Percentiles rank a stretch among this genome's conserved stretches.
Conservation (phyloP, 495 filamentous ascomycete genomes). For the Bombardia bombarda region DNA sequence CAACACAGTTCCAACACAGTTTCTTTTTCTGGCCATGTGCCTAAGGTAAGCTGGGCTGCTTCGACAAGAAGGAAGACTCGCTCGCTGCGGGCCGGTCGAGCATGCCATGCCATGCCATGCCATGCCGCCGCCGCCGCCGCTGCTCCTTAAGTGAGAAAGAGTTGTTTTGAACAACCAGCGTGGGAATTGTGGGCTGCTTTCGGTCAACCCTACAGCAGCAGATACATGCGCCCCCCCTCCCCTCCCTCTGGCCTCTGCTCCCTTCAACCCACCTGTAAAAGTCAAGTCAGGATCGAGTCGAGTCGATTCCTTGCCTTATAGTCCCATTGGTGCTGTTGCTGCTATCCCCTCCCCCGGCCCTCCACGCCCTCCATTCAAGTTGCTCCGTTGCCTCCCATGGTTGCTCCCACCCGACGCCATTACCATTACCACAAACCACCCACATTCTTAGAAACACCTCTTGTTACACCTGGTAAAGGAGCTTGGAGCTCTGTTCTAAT, state of each 20-base stretch:
- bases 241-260: too few species aligned
- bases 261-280: background rate
- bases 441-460: slow-evolving; percentile 38
- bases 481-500: slow-evolving; percentile 24
- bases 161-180: too few species aligned
- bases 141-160: too few species aligned
- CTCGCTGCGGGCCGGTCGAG: too few species aligned
- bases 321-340: slow-evolving; percentile 2
- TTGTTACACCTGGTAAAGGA: slow-evolving; percentile 35
- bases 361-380: slow-evolving; percentile 28
- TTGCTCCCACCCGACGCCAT: slow-evolving; percentile 13
- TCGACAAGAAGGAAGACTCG: too few species aligned
- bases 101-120: too few species aligned
- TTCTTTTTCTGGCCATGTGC: too few species aligned
- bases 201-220: slow-evolving; percentile 10
- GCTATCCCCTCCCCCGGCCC: slow-evolving; percentile 17
- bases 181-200: slow-evolving; percentile 12
- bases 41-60: too few species aligned
- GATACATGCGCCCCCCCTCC: slow-evolving; percentile 9
- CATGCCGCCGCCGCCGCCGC: too few species aligned
- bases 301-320: background rate
- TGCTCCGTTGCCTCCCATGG: slow-evolving; percentile 13
- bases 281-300: slow-evolving; percentile 15
- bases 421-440: slow-evolving; percentile 13
- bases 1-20: too few species aligned